Percentiles rank a stretch among this genome's conserved stretches.
phyloP scores from a whole-genome alignment of 192 early-diverging fungal genomes.

The Coemansia sp. region DNA sequence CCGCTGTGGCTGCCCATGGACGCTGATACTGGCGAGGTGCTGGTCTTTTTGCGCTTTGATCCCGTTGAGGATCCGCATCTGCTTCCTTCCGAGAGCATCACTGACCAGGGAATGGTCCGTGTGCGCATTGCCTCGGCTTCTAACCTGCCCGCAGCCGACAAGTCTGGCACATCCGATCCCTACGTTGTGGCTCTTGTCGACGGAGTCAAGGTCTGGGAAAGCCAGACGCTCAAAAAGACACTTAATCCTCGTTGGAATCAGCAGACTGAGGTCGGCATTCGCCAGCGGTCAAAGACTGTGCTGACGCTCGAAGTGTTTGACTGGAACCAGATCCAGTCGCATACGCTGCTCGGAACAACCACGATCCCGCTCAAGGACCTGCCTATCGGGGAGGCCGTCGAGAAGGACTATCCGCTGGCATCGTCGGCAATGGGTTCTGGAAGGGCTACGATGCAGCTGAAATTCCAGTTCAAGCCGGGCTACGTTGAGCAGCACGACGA shows the following conservation, averaged over 20 bases:
- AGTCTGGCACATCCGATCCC: constrained; percentile 73
- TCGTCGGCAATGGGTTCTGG: constrained; percentile 20
- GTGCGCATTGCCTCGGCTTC: constrained; percentile 62
- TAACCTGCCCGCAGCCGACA: constrained; percentile 70
- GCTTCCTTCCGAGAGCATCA: constrained; percentile 50
- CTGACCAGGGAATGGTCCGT: constrained; percentile 66
- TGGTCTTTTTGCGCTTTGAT: constrained; percentile 50
- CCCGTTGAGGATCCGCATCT: constrained; percentile 54
- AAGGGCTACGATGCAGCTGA: constrained; percentile 56
- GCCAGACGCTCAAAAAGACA: constrained; percentile 72
- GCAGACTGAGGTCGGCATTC: constrained; percentile 62
- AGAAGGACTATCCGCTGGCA: constrained; percentile 50
- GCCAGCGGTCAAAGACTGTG: constrained; percentile 56
- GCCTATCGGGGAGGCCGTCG: constrained; percentile 55
- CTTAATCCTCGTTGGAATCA: constrained; percentile 75
- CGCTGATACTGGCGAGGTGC: constrained; percentile 55
- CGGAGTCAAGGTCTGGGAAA: constrained; percentile 68
- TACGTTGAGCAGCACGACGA: constrained; percentile 60
- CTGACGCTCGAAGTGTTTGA: constrained; percentile 72
- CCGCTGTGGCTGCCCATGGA: constrained; percentile 57
- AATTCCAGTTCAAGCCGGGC: constrained; percentile 64
- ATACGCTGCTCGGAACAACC: constrained; percentile 61
- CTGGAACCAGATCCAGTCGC: constrained; percentile 74
- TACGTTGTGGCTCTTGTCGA: constrained; percentile 68
- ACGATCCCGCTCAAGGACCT: constrained; percentile 60